phyloP scores from a whole-genome alignment of 2,329 filamentous ascomycete genomes.

The Neoarthrinium moseri region DNA sequence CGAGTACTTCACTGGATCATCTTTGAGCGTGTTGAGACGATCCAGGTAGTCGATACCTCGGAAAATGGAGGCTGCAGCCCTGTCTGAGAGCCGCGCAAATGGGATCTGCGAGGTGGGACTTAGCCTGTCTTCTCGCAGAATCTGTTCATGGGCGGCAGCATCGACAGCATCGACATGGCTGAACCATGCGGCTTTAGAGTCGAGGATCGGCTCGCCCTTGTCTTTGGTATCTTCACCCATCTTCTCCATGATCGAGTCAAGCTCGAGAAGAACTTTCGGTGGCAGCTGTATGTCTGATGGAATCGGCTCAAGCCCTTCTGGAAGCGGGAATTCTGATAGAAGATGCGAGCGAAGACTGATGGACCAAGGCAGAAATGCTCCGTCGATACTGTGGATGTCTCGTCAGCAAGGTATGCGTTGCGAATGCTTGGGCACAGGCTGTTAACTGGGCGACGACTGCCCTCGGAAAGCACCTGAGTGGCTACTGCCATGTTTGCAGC shows the following conservation, averaged over 20 bases:
- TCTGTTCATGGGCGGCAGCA: conserved; percentile 17
- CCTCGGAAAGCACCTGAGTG: too few species aligned
- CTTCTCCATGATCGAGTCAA: conserved; percentile 19
- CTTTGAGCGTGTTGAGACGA: conserved; percentile 34
- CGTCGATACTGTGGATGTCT: conserved; percentile 66
- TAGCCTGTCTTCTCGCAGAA: conserved; percentile 18
- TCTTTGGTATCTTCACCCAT: conserved; percentile 14
- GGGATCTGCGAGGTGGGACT: conserved; percentile 12
- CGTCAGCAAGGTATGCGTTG: neutral
- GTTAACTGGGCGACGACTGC: too few species aligned
- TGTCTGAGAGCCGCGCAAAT: conserved; percentile 22
- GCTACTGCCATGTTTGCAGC: too few species aligned
- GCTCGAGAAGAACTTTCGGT: conserved; percentile 66
- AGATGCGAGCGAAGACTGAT: conserved; percentile 65
- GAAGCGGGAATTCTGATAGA: conserved; percentile 66
- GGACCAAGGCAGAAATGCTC: conserved; percentile 77
- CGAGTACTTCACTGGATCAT: conserved; percentile 31
- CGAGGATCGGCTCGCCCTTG: conserved; percentile 6
- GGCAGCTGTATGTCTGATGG: conserved; percentile 72
- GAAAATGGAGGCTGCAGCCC: conserved; percentile 14
- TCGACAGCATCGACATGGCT: conserved; percentile 23
- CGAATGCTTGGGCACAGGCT: too few species aligned
- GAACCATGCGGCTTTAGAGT: conserved; percentile 24
- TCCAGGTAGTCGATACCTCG: conserved; percentile 29
- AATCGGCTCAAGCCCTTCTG: conserved; percentile 66